Percentiles rank a stretch among this genome's conserved stretches.
phyloP scores from a whole-genome alignment of 805 yeast genomes.

The Barnettozyma californica region DNA sequence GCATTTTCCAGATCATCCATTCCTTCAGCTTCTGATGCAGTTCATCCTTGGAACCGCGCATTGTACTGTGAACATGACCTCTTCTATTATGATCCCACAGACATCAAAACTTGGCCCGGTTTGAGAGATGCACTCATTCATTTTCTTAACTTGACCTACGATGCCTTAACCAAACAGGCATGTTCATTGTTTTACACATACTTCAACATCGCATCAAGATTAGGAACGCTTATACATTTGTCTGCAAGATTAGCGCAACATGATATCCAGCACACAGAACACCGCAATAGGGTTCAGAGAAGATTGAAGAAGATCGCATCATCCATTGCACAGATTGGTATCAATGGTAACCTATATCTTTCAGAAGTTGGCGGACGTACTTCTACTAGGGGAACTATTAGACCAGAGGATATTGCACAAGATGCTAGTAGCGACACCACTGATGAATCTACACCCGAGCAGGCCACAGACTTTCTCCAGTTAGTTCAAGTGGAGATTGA shows the following conservation, averaged over 20 bases:
- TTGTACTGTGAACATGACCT: constrained; percentile 32
- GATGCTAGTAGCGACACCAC: constrained; percentile 1
- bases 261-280: constrained; percentile 43
- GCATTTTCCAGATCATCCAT: constrained; percentile 15
- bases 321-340: constrained; percentile 56
- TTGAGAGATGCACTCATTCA: constrained; percentile 43
- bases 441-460: constrained; percentile 1
- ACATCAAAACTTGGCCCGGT: constrained; percentile 56
- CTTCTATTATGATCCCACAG: constrained; percentile 57
- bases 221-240: constrained; percentile 48
- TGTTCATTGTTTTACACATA: constrained; percentile 48
- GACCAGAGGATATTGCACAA: constrained; percentile 6
- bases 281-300: constrained; percentile 41
- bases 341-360: constrained; percentile 60
- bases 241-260: constrained; percentile 49
- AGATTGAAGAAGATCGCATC: constrained; percentile 47
- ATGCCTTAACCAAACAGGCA: constrained; percentile 46
- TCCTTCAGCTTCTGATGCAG: constrained; percentile 15
- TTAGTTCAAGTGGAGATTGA: constrained; percentile 37
- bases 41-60: constrained; percentile 24
- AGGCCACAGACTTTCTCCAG: constrained; percentile 27
- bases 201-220: constrained; percentile 47
- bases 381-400: constrained; percentile 23
- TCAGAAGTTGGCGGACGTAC: constrained; percentile 16
- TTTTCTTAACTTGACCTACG: constrained; percentile 43